These are phyloP conservation scores for Citrus cavaleriei DNA, from an alignment of 345 rosid genomes.

Conservation along the genomic window DNA sequence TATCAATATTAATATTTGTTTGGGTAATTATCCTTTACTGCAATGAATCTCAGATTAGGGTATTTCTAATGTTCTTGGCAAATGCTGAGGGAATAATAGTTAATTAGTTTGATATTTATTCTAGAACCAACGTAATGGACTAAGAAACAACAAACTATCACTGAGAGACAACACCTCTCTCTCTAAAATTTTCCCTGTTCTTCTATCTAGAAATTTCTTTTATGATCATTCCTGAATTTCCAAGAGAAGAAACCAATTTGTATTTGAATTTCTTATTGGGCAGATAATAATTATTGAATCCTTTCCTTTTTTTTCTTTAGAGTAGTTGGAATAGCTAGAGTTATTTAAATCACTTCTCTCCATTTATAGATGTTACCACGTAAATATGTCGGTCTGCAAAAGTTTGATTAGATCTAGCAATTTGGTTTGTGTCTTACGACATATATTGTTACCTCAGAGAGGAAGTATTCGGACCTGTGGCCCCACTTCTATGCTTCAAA, in stretches of 20 bases:
- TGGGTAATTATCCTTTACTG: neutral
- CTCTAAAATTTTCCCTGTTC: neutral
- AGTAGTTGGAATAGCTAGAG: neutral
- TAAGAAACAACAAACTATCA: neutral
- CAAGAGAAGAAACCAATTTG: neutral
- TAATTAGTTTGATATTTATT: neutral
- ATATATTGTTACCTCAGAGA: slow-evolving; percentile 41
- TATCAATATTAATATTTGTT: neutral
- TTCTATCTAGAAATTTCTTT: neutral
- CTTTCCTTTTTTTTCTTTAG: neutral
- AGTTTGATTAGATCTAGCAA: neutral
- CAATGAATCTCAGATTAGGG: neutral
- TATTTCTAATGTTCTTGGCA: neutral
- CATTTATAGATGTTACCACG: too few species aligned
- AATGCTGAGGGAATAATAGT: neutral
- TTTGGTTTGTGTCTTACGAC: neutral
- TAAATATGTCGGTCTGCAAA: neutral
- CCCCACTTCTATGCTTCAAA: slow-evolving; percentile 72
- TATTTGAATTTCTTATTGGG: neutral
- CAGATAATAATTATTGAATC: neutral
- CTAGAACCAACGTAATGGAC: neutral
- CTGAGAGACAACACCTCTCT: neutral
- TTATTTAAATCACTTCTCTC: neutral
- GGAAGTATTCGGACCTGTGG: slow-evolving; percentile 98
- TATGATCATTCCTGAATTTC: neutral